phyloP scores from a whole-genome alignment of 2,329 filamentous ascomycete genomes.

The Cyphellophora europaea region DNA sequence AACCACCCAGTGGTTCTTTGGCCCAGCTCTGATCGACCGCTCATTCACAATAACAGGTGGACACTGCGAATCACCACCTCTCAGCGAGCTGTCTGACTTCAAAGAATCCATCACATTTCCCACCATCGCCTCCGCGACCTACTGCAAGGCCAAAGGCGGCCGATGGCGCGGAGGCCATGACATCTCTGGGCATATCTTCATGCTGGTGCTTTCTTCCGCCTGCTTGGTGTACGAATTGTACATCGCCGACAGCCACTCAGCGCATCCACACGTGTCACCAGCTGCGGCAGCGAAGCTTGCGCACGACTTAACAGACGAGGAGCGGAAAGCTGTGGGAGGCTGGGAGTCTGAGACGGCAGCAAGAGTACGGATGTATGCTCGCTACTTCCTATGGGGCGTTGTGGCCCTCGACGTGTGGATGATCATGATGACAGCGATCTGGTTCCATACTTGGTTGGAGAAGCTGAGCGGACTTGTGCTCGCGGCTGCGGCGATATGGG shows the following conservation, averaged over 20 bases:
- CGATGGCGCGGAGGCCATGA: conserved; percentile 91
- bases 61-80: conserved; percentile 52
- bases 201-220: conserved; percentile 74
- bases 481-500: conserved; percentile 39
- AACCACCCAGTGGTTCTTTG: conserved; percentile 96
- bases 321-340: conserved; percentile 21
- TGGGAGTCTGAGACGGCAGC: conserved; percentile 31
- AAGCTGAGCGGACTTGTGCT: conserved; percentile 54
- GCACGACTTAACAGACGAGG: conserved; percentile 31
- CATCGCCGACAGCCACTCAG: conserved; percentile 48
- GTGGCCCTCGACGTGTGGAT: conserved; percentile 79
- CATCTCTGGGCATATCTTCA: conserved; percentile 89
- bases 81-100: conserved; percentile 6
- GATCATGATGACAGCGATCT: conserved; percentile 96
- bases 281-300: conserved; percentile 38
- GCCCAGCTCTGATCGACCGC: conserved; percentile 79
- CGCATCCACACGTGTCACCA: conserved; percentile 18
- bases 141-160: conserved; percentile 75
- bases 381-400: conserved; percentile 45
- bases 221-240: conserved; percentile 76
- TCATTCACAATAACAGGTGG: conserved; percentile 84
- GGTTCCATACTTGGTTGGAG: conserved; percentile 98
- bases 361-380: conserved; percentile 47
- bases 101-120: conserved; percentile 33
- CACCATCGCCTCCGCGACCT: conserved; percentile 49